Evolutionary conservation across 306 rosid genomes (phyloP).

Genomic region (Casuarina glauca): DNA sequence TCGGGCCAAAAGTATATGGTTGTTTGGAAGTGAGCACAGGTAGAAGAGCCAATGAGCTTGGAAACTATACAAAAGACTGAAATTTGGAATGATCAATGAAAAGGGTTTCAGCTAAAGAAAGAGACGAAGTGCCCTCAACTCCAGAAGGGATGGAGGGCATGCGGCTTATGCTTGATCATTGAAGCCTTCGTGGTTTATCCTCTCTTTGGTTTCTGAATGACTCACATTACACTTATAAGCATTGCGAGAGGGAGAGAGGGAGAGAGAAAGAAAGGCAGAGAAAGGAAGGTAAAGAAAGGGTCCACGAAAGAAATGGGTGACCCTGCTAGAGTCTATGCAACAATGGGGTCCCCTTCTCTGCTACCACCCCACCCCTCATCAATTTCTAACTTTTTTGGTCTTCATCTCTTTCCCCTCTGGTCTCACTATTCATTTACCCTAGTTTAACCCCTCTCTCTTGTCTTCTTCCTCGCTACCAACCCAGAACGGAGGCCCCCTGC

Average conservation of each 20-base stretch:
- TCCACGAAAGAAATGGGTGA: slow-evolving; percentile 42
- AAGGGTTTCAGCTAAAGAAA: neutral
- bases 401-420: slow-evolving; percentile 22
- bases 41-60: neutral
- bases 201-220: slow-evolving; percentile 37
- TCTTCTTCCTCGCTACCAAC: slow-evolving; percentile 12
- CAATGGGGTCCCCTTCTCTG: slow-evolving; percentile 26
- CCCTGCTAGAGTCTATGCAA: slow-evolving; percentile 28
- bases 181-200: slow-evolving; percentile 7
- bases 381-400: slow-evolving; percentile 10
- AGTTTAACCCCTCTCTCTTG: slow-evolving; percentile 39
- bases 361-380: slow-evolving; percentile 47
- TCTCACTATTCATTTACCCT: slow-evolving; percentile 53
- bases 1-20: neutral
- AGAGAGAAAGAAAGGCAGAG: slow-evolving; percentile 2
- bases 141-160: slow-evolving; percentile 8
- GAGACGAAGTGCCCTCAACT: neutral
- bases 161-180: slow-evolving; percentile 26
- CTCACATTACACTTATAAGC: slow-evolving; percentile 50
- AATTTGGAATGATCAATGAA: neutral
- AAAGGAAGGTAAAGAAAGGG: slow-evolving; percentile 11
- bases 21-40: neutral
- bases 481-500: neutral
- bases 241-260: slow-evolving; percentile 2
- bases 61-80: neutral